Conservation (phyloP, 306 rosid genomes). For the Astragalus glycyphyllos region DNA sequence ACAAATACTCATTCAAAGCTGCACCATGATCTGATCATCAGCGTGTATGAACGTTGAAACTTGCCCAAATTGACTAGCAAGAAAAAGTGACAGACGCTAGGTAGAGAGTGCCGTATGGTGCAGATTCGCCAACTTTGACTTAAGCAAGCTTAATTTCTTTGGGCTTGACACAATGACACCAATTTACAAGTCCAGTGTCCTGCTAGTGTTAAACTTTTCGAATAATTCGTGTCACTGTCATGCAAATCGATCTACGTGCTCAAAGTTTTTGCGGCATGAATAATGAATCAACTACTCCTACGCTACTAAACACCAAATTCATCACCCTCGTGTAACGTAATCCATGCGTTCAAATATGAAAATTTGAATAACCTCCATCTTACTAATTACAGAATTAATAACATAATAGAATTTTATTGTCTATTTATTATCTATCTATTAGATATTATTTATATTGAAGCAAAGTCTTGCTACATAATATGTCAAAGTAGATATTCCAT, state of each 20-base stretch:
- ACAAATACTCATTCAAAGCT: too few species aligned
- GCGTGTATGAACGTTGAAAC: neutral
- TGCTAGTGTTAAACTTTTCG: conserved; percentile 41
- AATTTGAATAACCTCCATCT: neutral
- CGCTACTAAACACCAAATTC: conserved; percentile 34
- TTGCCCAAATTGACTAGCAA: conserved; percentile 45
- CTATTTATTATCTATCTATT: too few species aligned
- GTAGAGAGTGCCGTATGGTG: conserved; percentile 53
- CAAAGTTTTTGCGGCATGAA: conserved; percentile 21
- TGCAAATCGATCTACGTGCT: conserved; percentile 48
- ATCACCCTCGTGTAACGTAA: conserved; percentile 32
- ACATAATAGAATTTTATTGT: too few species aligned
- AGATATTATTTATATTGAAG: too few species aligned
- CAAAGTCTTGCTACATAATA: too few species aligned
- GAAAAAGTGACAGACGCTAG: conserved; percentile 31
- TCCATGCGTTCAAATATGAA: conserved; percentile 34
- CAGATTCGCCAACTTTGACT: conserved; percentile 53
- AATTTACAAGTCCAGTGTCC: conserved; percentile 12
- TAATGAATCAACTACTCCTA: conserved; percentile 34
- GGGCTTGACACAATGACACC: neutral
- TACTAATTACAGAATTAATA: too few species aligned
- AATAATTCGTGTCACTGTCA: conserved; percentile 20
- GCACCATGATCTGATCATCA: neutral
- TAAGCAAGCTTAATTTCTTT: neutral
- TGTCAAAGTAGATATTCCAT: too few species aligned